Percentiles rank a stretch among this genome's conserved stretches.
Evolutionary conservation across 805 yeast genomes (phyloP).

Genomic region (Teunomyces cretensis): DNA sequence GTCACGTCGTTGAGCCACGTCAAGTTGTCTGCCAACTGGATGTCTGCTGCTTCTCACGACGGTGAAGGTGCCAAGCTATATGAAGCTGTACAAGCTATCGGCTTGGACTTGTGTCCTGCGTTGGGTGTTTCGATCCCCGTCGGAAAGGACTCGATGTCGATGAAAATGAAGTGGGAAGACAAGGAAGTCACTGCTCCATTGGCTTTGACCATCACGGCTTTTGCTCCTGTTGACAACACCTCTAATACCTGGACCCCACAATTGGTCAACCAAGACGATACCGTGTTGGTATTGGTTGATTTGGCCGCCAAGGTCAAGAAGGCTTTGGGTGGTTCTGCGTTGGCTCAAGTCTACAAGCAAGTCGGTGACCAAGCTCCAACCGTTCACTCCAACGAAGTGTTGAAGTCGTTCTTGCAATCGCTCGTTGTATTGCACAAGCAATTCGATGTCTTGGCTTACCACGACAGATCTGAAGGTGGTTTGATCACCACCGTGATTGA

Average conservation of each 20-base stretch:
- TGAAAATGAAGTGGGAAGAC: constrained; percentile 97
- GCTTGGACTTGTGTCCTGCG: constrained; percentile 90
- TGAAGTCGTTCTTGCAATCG: constrained; percentile 71
- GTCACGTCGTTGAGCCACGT: constrained; percentile 70
- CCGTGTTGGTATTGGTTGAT: constrained; percentile 77
- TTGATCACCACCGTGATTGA: constrained; percentile 79
- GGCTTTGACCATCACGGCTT: constrained; percentile 87
- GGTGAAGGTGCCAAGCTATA: constrained; percentile 96
- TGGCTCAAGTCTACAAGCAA: constrained; percentile 90
- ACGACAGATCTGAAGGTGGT: constrained; percentile 97
- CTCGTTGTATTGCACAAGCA: constrained; percentile 68
- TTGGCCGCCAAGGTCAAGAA: constrained; percentile 54
- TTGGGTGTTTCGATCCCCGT: constrained; percentile 93
- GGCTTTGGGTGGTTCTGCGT: constrained; percentile 89
- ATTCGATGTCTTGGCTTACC: constrained; percentile 78
- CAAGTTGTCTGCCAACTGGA: constrained; percentile 96
- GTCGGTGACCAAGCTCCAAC: constrained; percentile 83
- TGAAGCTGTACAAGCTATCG: constrained; percentile 96
- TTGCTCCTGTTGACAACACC: constrained; percentile 82
- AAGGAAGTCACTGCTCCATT: constrained; percentile 95
- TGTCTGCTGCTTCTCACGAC: constrained; percentile 92
- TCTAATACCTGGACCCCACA: constrained; percentile 95
- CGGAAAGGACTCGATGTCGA: constrained; percentile 98
- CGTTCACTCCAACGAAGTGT: constrained; percentile 63
- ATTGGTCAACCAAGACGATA: constrained; percentile 52